Conservation (phyloP, 108 stramenopile genomes). For the Cyclostephanos tholiformis region DNA sequence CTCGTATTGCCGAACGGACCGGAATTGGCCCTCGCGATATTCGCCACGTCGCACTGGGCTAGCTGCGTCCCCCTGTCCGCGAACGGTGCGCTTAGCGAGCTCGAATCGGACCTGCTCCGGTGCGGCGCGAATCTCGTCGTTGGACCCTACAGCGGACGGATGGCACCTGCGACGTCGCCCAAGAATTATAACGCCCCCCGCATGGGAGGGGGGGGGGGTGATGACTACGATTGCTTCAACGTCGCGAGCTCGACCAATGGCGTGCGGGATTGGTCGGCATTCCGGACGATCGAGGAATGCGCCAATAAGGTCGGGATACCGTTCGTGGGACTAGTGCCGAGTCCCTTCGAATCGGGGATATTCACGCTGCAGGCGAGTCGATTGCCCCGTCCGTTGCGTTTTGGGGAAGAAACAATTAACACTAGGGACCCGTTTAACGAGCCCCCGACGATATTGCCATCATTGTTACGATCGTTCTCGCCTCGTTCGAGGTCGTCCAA, state of each 20-base stretch:
- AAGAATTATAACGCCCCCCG: too few relatives aligned
- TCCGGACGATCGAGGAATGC: background rate
- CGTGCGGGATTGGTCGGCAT: background rate
- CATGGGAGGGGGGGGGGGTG: too few relatives aligned
- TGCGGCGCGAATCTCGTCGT: background rate
- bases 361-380: background rate
- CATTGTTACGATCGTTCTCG: too few relatives aligned
- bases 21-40: conserved; percentile 55
- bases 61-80: conserved; percentile 60
- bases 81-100: conserved; percentile 45
- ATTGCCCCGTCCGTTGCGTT: background rate
- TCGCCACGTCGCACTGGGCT: conserved; percentile 51
- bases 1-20: conserved; percentile 64
- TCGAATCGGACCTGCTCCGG: conserved; percentile 43
- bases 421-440: too few relatives aligned
- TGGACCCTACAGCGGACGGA: background rate
- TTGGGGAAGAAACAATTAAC: background rate
- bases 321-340: background rate
- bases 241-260: background rate
- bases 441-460: too few relatives aligned
- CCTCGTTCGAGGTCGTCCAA: too few relatives aligned
- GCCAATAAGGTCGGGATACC: background rate
- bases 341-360: background rate
- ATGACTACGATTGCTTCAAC: background rate
- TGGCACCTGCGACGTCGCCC: background rate